phyloP scores from a whole-genome alignment of 805 yeast genomes.

The Saccharomycopsis sp. region DNA sequence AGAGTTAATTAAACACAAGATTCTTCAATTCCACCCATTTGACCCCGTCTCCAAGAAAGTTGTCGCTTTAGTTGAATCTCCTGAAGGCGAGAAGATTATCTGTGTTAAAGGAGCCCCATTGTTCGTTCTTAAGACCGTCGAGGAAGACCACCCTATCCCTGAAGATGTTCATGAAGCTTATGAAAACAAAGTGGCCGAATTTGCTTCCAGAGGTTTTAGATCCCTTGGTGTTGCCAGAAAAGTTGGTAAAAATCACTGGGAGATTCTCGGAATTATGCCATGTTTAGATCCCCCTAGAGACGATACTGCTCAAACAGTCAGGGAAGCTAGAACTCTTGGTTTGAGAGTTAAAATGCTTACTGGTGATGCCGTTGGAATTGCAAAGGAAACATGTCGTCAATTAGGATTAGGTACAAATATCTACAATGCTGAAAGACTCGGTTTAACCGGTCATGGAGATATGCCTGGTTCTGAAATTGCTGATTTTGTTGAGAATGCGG shows the following conservation, averaged over 20 bases:
- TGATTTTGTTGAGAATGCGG: slow-evolving; percentile 94
- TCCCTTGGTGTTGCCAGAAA: slow-evolving; percentile 97
- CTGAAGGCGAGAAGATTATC: slow-evolving; percentile 87
- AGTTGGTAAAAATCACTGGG: slow-evolving; percentile 98
- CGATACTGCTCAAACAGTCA: slow-evolving; percentile 89
- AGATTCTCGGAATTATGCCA: slow-evolving; percentile 95
- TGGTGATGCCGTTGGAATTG: slow-evolving; percentile 99
- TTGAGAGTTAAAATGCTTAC: slow-evolving; percentile 97
- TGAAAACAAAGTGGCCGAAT: slow-evolving; percentile 93
- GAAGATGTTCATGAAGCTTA: slow-evolving; percentile 89
- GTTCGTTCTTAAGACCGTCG: slow-evolving; percentile 92
- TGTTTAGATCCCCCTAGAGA: slow-evolving; percentile 98
- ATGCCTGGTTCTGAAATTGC: slow-evolving; percentile 96
- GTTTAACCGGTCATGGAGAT: slow-evolving; percentile 91
- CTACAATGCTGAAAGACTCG: slow-evolving; percentile 92
- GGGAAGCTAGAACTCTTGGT: slow-evolving; percentile 92
- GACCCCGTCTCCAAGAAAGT: slow-evolving; percentile 97
- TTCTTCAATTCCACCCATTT: slow-evolving; percentile 90
- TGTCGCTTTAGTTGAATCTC: slow-evolving; percentile 88
- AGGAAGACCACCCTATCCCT: slow-evolving; percentile 92
- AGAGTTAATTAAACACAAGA: slow-evolving; percentile 88
- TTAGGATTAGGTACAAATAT: slow-evolving; percentile 93
- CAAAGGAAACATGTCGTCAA: slow-evolving; percentile 94
- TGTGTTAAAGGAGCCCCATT: slow-evolving; percentile 98
- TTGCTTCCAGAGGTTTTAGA: slow-evolving; percentile 97